Evolutionary conservation across 2,329 filamentous ascomycete genomes (phyloP).

Genomic region (Colletotrichum higginsianum): DNA sequence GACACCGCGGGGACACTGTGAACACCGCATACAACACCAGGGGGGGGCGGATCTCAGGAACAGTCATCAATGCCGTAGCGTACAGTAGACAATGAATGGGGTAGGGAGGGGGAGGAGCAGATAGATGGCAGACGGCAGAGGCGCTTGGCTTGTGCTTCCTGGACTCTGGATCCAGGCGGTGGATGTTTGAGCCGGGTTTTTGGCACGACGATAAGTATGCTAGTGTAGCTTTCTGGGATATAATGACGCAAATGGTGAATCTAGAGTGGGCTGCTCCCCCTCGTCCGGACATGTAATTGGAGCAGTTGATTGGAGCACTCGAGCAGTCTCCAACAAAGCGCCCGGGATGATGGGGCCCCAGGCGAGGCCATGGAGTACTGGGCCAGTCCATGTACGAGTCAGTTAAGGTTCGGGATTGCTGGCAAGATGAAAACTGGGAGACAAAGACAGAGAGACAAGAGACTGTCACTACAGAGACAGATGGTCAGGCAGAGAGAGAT

Average conservation of each 20-base stretch:
- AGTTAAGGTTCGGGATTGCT: slow-evolving; percentile 18
- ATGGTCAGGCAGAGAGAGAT: neutral
- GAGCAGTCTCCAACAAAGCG: neutral
- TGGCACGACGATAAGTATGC: neutral
- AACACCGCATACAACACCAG: no score
- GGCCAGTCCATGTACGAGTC: slow-evolving; percentile 9
- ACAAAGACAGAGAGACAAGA: neutral
- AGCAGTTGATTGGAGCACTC: neutral
- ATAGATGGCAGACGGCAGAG: no score
- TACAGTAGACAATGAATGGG: no score
- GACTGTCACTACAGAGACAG: no score
- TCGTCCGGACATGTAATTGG: slow-evolving; percentile 14
- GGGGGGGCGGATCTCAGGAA: neutral
- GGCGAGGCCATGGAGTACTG: neutral
- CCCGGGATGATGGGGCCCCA: neutral
- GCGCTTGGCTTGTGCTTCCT: neutral
- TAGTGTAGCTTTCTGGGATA: neutral
- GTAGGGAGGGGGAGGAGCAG: no score
- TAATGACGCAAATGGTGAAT: slow-evolving; percentile 28
- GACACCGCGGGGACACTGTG: no score
- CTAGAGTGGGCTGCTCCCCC: slow-evolving; percentile 6
- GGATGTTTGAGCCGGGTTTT: neutral
- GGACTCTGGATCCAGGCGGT: slow-evolving; percentile 5
- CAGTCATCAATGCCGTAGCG: slow-evolving; percentile 17
- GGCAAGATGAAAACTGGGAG: neutral